A percentile compares a stretch with the other conserved stretches of the same genome.
These are phyloP conservation scores for Calonectria hongkongensis DNA, from an alignment of 2,329 filamentous ascomycete species.

Conservation along the genomic window DNA sequence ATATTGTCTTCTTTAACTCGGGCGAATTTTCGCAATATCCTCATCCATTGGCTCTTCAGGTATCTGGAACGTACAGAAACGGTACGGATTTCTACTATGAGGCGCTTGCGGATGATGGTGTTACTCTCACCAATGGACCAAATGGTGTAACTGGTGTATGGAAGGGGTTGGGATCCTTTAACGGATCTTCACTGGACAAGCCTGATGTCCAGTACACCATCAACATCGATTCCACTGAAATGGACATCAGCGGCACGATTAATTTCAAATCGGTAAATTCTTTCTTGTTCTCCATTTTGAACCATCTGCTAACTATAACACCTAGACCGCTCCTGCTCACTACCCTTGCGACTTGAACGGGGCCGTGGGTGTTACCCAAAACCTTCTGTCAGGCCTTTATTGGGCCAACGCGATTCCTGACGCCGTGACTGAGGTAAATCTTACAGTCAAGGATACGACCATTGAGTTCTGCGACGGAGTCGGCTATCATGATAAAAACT, in stretches of 20 bases:
- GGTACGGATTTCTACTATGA: constrained; percentile 1
- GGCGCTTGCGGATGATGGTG: neutral
- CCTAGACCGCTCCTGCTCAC: neutral
- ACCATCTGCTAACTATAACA: too few species aligned
- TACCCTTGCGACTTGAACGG: neutral
- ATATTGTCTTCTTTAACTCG: neutral
- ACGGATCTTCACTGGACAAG: neutral
- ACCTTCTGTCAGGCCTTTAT: neutral
- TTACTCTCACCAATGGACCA: neutral
- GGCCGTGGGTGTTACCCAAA: neutral
- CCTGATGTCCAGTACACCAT: neutral
- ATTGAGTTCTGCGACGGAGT: neutral
- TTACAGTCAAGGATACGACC: neutral
- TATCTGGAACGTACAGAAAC: neutral
- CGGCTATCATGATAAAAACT: neutral
- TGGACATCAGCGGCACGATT: neutral
- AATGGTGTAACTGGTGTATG: neutral
- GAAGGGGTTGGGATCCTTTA: neutral
- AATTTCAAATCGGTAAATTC: neutral
- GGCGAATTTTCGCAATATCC: neutral
- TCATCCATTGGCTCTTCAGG: neutral
- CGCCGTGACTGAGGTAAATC: neutral
- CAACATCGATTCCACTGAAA: neutral
- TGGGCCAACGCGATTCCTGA: neutral
- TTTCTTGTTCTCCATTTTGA: too few species aligned